Percentiles rank a stretch among this genome's conserved stretches.
Conservation (phyloP, 176 grass and related monocot species). For the Musa schizocarpa region DNA sequence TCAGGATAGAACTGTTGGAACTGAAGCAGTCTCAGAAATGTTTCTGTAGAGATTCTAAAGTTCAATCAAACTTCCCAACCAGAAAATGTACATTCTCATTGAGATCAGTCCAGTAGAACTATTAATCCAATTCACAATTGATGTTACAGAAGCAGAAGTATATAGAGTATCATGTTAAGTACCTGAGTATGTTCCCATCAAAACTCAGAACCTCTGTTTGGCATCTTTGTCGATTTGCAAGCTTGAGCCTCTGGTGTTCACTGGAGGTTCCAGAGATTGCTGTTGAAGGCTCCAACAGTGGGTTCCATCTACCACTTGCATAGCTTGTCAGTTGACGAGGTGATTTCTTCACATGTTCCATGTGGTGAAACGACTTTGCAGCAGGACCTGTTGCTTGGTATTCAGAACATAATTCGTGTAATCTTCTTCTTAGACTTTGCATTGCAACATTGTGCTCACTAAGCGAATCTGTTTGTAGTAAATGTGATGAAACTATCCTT, state of each 20-base stretch:
- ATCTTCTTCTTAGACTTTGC: constrained; percentile 64
- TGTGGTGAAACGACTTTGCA: constrained; percentile 69
- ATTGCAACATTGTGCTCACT: constrained; percentile 62
- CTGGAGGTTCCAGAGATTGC: constrained; percentile 31
- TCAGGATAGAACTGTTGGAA: not conserved
- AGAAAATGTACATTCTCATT: not conserved
- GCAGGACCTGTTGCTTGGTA: constrained; percentile 84
- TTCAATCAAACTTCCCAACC: not conserved
- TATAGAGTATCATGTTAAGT: not conserved
- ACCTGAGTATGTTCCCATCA: constrained; percentile 83
- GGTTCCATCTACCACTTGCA: constrained; percentile 75
- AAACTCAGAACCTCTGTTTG: constrained; percentile 75
- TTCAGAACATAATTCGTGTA: constrained; percentile 75
- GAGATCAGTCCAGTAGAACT: not conserved
- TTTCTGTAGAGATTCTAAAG: not conserved
- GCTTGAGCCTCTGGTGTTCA: constrained; percentile 54
- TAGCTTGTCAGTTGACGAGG: constrained; percentile 55
- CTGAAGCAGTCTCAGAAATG: not conserved
- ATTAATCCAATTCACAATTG: not conserved
- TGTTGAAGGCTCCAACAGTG: constrained; percentile 40
- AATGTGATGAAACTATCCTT: constrained; percentile 48
- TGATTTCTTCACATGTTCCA: constrained; percentile 43
- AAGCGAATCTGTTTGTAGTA: constrained; percentile 71
- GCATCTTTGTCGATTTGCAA: constrained; percentile 49
- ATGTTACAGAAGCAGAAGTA: not conserved